Evolutionary conservation across 768 basidiomycete genomes (phyloP).

Genomic region (Tricholomella constricta): DNA sequence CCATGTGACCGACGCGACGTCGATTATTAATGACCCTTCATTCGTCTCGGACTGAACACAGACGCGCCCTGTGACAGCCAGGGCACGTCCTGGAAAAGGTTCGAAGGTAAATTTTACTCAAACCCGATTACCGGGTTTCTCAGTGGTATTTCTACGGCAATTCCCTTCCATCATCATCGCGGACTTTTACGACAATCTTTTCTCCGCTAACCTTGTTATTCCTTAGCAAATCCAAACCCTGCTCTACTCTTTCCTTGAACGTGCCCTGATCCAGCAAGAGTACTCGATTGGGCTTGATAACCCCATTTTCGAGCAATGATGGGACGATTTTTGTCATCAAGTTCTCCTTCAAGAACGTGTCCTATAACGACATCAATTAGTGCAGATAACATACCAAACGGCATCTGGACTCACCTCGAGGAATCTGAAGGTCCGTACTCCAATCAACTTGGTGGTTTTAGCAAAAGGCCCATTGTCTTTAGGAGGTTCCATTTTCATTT

Average conservation of each 20-base stretch:
- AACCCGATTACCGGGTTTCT: too few relatives aligned
- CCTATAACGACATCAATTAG: not conserved
- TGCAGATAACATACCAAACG: not conserved
- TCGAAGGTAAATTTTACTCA: too few relatives aligned
- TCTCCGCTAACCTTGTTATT: slow-evolving; percentile 52
- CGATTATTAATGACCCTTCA: too few relatives aligned
- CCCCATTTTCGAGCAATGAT: slow-evolving; percentile 35
- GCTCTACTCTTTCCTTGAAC: slow-evolving; percentile 41
- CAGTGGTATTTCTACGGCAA: too few relatives aligned
- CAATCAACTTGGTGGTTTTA: slow-evolving; percentile 34
- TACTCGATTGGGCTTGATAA: slow-evolving; percentile 44
- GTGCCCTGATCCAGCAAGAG: slow-evolving; percentile 43
- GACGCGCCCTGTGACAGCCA: too few relatives aligned
- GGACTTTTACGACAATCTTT: slow-evolving; percentile 47
- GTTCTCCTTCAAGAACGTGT: slow-evolving; percentile 34
- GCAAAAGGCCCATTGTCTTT: slow-evolving; percentile 39
- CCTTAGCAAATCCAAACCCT: slow-evolving; percentile 46
- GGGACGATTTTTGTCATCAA: slow-evolving; percentile 50
- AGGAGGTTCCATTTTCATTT: slow-evolving; percentile 36
- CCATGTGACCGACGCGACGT: slow-evolving; percentile 8
- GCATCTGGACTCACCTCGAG: slow-evolving; percentile 33
- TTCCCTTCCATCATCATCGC: not conserved
- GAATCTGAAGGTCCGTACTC: slow-evolving; percentile 44
- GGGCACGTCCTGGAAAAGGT: too few relatives aligned
- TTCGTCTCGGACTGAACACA: too few relatives aligned